Conservation (phyloP, 495 filamentous ascomycete genomes). For the Aspergillus haitiensis region DNA sequence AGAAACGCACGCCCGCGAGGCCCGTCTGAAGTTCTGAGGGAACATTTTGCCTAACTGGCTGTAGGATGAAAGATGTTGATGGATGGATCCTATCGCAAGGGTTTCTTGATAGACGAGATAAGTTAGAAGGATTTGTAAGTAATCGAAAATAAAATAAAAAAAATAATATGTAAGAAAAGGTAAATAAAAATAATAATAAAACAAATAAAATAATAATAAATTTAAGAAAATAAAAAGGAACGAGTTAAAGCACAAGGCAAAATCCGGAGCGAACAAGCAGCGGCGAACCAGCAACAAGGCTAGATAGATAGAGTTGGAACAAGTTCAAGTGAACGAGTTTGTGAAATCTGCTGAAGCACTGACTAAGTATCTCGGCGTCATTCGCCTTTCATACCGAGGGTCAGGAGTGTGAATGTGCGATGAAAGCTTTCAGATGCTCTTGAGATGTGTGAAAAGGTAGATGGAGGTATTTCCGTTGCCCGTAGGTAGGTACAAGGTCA, state of each 20-base stretch:
- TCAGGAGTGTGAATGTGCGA: not conserved
- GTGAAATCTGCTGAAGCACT: not conserved
- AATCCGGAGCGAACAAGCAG: not conserved
- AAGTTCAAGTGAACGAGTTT: not conserved
- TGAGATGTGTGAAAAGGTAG: not conserved
- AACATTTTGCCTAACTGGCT: not conserved
- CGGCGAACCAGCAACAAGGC: not conserved
- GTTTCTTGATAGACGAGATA: not conserved
- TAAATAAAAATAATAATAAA: too few relatives aligned
- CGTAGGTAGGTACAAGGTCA: not conserved
- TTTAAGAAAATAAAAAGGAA: too few relatives aligned
- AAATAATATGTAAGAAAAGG: too few relatives aligned
- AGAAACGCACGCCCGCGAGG: conserved; percentile 45
- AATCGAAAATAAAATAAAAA: too few relatives aligned
- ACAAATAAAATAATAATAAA: too few relatives aligned
- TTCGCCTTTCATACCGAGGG: not conserved
- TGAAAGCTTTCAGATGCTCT: not conserved
- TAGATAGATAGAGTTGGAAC: not conserved
- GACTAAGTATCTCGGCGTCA: not conserved
- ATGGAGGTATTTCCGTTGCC: conserved; percentile 1
- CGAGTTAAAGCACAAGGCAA: too few relatives aligned
- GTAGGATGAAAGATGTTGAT: too few relatives aligned
- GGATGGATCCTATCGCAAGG: too few relatives aligned
- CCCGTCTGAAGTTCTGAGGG: conserved; percentile 27
- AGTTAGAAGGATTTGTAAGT: not conserved